A percentile compares a stretch with the other conserved stretches of the same genome.
Conservation (phyloP, 2,329 filamentous ascomycete genomes). For the Conoideocrella luteorostrata region DNA sequence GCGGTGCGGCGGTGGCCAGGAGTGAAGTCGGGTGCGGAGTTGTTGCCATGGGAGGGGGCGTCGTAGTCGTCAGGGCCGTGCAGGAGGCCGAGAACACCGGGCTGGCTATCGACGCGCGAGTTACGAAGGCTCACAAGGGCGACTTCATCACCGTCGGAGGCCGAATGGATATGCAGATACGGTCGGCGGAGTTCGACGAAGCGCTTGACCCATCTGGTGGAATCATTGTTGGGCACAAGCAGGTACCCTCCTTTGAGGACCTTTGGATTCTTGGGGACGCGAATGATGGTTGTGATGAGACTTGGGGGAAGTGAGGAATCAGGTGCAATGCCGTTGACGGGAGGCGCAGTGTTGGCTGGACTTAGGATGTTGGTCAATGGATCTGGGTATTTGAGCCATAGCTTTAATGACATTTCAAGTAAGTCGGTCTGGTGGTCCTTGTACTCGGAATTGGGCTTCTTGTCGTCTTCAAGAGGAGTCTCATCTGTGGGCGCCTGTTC, state of each 20-base stretch:
- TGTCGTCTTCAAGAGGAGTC: conserved; percentile 10
- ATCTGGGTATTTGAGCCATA: conserved; percentile 60
- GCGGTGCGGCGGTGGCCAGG: conserved; percentile 42
- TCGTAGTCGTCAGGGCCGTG: conserved; percentile 40
- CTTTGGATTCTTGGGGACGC: conserved; percentile 71
- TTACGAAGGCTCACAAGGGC: conserved; percentile 84
- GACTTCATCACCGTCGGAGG: conserved; percentile 81
- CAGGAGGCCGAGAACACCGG: conserved; percentile 75
- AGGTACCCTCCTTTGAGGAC: conserved; percentile 85
- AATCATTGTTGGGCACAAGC: conserved; percentile 74
- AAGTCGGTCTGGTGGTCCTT: conserved; percentile 39
- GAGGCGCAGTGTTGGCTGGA: conserved; percentile 60
- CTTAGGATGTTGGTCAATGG: conserved; percentile 50
- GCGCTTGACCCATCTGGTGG: conserved; percentile 79
- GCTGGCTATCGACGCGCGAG: conserved; percentile 85
- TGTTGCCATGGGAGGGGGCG: conserved; percentile 25
- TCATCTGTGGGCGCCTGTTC: conserved; percentile 13
- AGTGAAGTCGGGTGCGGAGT: conserved; percentile 28
- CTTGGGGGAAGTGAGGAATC: conserved; percentile 48
- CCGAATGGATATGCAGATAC: conserved; percentile 85
- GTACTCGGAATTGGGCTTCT: conserved; percentile 28
- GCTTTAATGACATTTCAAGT: conserved; percentile 50
- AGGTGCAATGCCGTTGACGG: conserved; percentile 51
- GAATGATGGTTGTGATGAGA: conserved; percentile 69
- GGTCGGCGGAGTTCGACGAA: conserved; percentile 89